Evolutionary conservation across 768 basidiomycete genomes (phyloP).

Genomic region (Infundibulicybe gibba): DNA sequence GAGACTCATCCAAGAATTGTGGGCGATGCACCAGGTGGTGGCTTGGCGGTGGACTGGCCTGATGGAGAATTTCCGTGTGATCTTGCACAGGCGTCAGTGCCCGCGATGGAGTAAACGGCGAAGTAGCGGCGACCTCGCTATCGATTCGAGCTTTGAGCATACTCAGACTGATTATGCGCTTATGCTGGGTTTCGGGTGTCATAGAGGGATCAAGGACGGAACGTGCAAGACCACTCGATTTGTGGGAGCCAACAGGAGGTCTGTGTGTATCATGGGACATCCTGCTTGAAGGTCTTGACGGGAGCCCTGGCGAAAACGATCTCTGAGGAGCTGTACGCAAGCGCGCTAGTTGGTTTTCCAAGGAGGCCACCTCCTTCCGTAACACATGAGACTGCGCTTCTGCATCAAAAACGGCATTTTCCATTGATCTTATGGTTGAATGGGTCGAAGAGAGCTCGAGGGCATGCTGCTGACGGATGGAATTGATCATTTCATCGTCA

Average conservation of each 20-base stretch:
- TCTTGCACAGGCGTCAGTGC: conserved; percentile 48
- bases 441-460: conserved; percentile 81
- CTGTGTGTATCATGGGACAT: conserved; percentile 36
- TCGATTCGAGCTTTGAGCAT: conserved; percentile 93
- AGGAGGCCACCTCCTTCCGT: conserved; percentile 59
- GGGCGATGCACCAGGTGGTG: conserved; percentile 39
- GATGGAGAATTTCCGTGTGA: conserved; percentile 21
- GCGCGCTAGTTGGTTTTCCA: conserved; percentile 65
- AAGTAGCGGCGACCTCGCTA: conserved; percentile 56
- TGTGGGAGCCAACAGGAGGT: conserved; percentile 24
- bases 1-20: conserved; percentile 84
- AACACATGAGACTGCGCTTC: conserved; percentile 64
- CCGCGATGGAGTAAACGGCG: conserved; percentile 45
- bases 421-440: conserved; percentile 74
- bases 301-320: conserved; percentile 42
- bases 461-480: conserved; percentile 69
- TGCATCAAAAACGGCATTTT: conserved; percentile 69
- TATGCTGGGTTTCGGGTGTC: conserved; percentile 74
- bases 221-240: conserved; percentile 41
- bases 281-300: conserved; percentile 45
- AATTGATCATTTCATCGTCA: conserved; percentile 71
- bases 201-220: conserved; percentile 68
- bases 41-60: conserved; percentile 14
- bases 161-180: conserved; percentile 77
- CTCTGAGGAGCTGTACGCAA: conserved; percentile 40